These are phyloP conservation scores for Trichosanthes truncata DNA, from an alignment of 306 rosid genomes.

Conservation along the genomic window DNA sequence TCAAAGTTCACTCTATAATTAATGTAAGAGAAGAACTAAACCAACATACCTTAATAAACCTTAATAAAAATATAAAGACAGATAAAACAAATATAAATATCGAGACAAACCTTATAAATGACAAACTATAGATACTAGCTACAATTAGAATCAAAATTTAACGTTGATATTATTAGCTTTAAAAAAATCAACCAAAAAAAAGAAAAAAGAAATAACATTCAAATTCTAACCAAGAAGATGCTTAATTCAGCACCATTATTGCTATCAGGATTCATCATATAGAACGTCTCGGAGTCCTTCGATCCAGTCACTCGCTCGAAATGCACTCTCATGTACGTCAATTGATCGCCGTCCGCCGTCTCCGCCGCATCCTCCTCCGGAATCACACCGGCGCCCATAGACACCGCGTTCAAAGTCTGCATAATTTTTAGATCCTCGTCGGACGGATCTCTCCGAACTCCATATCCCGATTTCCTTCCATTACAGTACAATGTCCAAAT, in stretches of 20 bases:
- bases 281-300: slow-evolving; percentile 70
- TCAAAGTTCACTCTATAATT: too few species aligned
- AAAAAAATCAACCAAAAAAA: slow-evolving; percentile 5
- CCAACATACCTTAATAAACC: too few species aligned
- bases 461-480: slow-evolving; percentile 75
- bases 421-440: slow-evolving; percentile 61
- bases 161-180: neutral
- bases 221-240: slow-evolving; percentile 63
- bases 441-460: slow-evolving; percentile 55
- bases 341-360: slow-evolving; percentile 35
- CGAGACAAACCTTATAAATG: too few species aligned
- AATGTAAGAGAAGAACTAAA: too few species aligned
- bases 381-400: slow-evolving; percentile 68
- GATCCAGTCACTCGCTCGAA: slow-evolving; percentile 77
- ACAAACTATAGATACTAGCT: neutral
- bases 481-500: slow-evolving; percentile 67
- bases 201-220: neutral
- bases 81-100: too few species aligned
- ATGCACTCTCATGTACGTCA: slow-evolving; percentile 61
- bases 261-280: slow-evolving; percentile 75
- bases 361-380: slow-evolving; percentile 31
- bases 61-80: too few species aligned
- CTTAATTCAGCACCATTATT: slow-evolving; percentile 58
- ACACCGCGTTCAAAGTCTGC: slow-evolving; percentile 53
- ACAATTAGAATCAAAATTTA: neutral